These are phyloP conservation scores for Pichia sp. DNA, from an alignment of 1,139 yeast species.

Conservation along the genomic window DNA sequence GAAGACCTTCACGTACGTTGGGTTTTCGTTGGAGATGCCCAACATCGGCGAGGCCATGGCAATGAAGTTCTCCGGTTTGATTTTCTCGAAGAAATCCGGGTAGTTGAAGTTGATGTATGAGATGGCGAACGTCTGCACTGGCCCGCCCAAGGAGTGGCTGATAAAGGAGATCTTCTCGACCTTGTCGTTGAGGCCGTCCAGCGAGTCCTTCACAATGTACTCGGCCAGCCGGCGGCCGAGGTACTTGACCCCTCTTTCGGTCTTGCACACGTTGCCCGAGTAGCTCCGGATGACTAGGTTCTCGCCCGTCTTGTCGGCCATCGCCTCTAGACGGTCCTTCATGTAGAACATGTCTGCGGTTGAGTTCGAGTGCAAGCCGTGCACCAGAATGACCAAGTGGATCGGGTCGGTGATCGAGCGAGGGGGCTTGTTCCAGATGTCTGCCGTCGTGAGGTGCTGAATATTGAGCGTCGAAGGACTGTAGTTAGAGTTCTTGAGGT, in stretches of 20 bases:
- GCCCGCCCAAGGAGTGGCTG: conserved; percentile 91
- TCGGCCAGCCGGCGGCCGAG: conserved; percentile 82
- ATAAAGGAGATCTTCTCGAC: conserved; percentile 72
- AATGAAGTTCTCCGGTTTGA: conserved; percentile 76
- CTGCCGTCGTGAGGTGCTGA: conserved; percentile 54
- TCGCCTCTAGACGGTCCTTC: conserved; percentile 71
- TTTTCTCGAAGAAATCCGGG: conserved; percentile 60
- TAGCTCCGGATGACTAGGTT: conserved; percentile 77
- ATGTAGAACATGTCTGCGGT: conserved; percentile 84
- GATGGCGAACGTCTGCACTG: conserved; percentile 84
- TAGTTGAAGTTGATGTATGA: conserved; percentile 70
- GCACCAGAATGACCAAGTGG: conserved; percentile 78
- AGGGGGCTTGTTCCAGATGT: conserved; percentile 70
- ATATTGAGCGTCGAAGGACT: conserved; percentile 35
- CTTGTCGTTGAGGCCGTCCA: conserved; percentile 26
- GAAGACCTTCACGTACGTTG: conserved; percentile 78
- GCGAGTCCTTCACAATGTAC: conserved; percentile 58
- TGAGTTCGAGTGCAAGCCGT: conserved; percentile 87
- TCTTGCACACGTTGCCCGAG: conserved; percentile 79
- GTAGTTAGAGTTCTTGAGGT: conserved; percentile 30
- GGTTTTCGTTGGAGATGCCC: conserved; percentile 84
- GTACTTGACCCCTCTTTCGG: conserved; percentile 86
- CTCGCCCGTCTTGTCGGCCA: conserved; percentile 43
- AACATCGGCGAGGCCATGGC: conserved; percentile 84
- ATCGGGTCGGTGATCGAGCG: conserved; percentile 30